Evolutionary conservation across 441 rosid genomes (phyloP).

Genomic region (Dalechampia spathulata): DNA sequence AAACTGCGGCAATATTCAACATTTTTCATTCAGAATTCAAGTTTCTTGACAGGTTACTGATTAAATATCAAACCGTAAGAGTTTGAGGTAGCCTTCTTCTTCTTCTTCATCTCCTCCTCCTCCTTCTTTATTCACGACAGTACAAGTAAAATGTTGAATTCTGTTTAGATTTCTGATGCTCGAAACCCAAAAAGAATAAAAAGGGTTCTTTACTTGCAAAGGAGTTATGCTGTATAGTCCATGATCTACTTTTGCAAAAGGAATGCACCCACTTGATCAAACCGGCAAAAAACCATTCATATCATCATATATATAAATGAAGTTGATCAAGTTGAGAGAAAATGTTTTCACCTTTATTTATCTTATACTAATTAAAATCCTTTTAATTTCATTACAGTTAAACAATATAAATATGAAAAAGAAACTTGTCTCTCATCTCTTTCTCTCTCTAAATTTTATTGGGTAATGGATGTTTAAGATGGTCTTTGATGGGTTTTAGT

Average conservation of each 20-base stretch:
- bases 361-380: background rate
- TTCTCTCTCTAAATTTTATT: background rate
- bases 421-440: too few species aligned
- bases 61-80: too few species aligned
- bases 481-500: slow-evolving; percentile 14
- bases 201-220: slow-evolving; percentile 35
- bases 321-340: too few species aligned
- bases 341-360: slow-evolving; percentile 7
- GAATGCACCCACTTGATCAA: background rate
- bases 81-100: too few species aligned
- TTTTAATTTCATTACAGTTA: background rate
- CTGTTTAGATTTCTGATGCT: slow-evolving; percentile 5
- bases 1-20: too few species aligned
- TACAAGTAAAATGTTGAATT: background rate
- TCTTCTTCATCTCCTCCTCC: too few species aligned
- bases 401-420: background rate
- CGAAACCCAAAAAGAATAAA: background rate
- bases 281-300: background rate
- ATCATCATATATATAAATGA: background rate
- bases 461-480: background rate
- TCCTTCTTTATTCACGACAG: too few species aligned
- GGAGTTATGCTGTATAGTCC: slow-evolving; percentile 12
- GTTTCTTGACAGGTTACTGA: too few species aligned
- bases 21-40: too few species aligned
- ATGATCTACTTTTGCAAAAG: slow-evolving; percentile 24